Conservation (phyloP, 1,139 yeast species). For the Candida sojae region DNA sequence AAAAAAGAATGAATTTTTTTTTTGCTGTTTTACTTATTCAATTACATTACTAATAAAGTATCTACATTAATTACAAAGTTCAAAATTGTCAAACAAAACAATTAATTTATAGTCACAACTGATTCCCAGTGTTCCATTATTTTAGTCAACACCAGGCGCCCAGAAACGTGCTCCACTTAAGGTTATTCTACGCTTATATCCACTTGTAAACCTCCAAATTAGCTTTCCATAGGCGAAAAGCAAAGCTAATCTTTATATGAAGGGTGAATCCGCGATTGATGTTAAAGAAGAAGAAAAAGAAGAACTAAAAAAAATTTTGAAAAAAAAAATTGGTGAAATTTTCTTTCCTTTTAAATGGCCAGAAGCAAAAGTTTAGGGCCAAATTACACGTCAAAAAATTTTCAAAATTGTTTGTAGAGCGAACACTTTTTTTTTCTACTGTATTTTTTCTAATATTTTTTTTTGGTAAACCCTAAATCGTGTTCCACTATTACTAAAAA, state of each 20-base stretch:
- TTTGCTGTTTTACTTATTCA: too few species aligned
- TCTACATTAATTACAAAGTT: background rate
- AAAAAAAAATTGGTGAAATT: constrained; percentile 1
- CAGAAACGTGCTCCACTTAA: constrained; percentile 53
- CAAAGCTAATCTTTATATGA: constrained; percentile 23
- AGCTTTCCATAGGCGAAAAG: constrained; percentile 17
- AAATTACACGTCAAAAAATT: background rate
- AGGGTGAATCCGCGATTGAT: constrained; percentile 52
- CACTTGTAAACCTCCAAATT: constrained; percentile 27
- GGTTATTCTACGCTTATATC: constrained; percentile 46
- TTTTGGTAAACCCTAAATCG: background rate
- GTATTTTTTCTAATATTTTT: background rate
- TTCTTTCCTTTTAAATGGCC: background rate
- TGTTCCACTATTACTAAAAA: background rate
- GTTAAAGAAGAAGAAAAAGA: constrained; percentile 24
- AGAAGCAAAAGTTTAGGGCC: background rate
- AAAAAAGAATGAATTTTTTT: too few species aligned
- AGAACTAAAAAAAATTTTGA: constrained; percentile 3
- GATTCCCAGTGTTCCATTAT: constrained; percentile 55
- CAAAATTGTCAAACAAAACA: background rate
- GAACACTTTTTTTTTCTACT: background rate
- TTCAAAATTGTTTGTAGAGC: background rate
- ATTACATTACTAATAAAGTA: background rate
- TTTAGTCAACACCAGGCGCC: constrained; percentile 56
- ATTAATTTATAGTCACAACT: constrained; percentile 50